Evolutionary conservation across 1,139 yeast genomes (phyloP), one percentile per base, ranked within the genome.

Genomic region (Lodderomyces parapsilosis): DNA sequence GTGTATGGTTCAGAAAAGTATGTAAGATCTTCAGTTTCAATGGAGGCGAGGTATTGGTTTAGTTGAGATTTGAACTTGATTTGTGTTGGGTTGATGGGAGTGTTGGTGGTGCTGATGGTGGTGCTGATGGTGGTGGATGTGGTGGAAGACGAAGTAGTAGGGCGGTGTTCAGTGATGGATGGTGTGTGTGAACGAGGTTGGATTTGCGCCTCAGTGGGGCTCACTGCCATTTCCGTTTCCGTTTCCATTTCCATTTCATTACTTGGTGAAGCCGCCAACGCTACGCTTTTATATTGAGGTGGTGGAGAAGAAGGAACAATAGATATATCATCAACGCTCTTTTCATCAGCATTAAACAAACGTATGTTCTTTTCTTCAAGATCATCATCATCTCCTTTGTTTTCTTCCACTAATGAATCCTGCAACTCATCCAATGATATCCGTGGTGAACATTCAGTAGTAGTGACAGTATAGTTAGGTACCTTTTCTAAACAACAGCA

Each of bases 21-120:
- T 33, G 15, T 11, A n/a, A n/a, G n/a, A 8, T 33, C 36, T 19
- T 19, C 17, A 6, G 11, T 7, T 20, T 33, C 25, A 9, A 33
- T 8, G 7, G 36, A 19, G 14, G 36, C 36, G 7, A 33, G 18
- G 15, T 33, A 33, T 33, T 33, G 36, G 25, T 33, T 33, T 18
- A 33, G 17, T 33, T 33, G 36, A 11, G 36, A 33, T 33, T 33
- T 33, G 17, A 33, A 33, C 11, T 33, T 33, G 36, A 33, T 33
- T 20, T 30, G 33, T 3, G 33, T 15, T 30, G 33, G 33, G 14
- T 30, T 30, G 4, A 30, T 17, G 19, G 33, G 33, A 15, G 19
- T n/a, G 9, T 9, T n/a, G n/a, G n/a, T n/a, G n/a, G n/a, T n/a
- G n/a, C n/a, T n/a, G n/a, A n/a, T n/a, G n/a, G n/a, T n/a, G n/a